phyloP scores from a whole-genome alignment of 2,329 filamentous ascomycete species.

The Pseudocercospora ulei region DNA sequence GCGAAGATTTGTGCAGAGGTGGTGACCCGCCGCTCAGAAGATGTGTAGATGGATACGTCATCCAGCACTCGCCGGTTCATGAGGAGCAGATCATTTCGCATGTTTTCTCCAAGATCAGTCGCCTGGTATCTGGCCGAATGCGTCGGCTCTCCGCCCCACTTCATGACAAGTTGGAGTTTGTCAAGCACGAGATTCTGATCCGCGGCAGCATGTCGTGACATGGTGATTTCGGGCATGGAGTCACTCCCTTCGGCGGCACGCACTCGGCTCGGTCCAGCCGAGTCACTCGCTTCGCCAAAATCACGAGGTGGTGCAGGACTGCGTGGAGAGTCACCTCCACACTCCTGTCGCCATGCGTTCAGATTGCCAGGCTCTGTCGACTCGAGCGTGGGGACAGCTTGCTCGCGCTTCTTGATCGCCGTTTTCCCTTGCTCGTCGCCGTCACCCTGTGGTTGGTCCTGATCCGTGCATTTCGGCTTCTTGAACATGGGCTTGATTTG shows the following conservation, averaged over 20 bases:
- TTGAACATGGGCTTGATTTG: slow-evolving; percentile 99
- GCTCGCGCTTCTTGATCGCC: slow-evolving; percentile 43
- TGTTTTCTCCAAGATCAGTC: slow-evolving; percentile 87
- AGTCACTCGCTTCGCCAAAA: slow-evolving; percentile 26
- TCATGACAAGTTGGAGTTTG: slow-evolving; percentile 94
- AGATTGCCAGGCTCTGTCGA: slow-evolving; percentile 13
- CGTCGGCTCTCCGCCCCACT: slow-evolving; percentile 97
- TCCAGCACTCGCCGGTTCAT: slow-evolving; percentile 88
- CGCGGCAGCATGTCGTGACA: slow-evolving; percentile 85
- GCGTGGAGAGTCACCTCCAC: slow-evolving; percentile 5
- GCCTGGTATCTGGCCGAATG: slow-evolving; percentile 95
- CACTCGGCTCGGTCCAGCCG: slow-evolving; percentile 35
- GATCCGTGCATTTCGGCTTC: slow-evolving; percentile 58
- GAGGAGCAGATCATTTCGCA: slow-evolving; percentile 86
- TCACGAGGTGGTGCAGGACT: slow-evolving; percentile 5
- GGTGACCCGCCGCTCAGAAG: slow-evolving; percentile 85
- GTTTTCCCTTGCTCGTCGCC: slow-evolving; percentile 34
- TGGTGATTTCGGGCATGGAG: slow-evolving; percentile 77
- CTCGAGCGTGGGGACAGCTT: slow-evolving; percentile 14
- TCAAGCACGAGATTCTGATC: slow-evolving; percentile 90
- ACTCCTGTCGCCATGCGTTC: slow-evolving; percentile 12
- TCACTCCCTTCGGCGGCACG: slow-evolving; percentile 58
- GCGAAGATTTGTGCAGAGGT: slow-evolving; percentile 97
- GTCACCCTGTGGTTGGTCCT: slow-evolving; percentile 35
- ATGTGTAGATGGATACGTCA: slow-evolving; percentile 90